Evolutionary conservation across 345 rosid genomes (phyloP), one percentile per base, ranked within the genome.

Genomic region (Luvunga scandens): DNA sequence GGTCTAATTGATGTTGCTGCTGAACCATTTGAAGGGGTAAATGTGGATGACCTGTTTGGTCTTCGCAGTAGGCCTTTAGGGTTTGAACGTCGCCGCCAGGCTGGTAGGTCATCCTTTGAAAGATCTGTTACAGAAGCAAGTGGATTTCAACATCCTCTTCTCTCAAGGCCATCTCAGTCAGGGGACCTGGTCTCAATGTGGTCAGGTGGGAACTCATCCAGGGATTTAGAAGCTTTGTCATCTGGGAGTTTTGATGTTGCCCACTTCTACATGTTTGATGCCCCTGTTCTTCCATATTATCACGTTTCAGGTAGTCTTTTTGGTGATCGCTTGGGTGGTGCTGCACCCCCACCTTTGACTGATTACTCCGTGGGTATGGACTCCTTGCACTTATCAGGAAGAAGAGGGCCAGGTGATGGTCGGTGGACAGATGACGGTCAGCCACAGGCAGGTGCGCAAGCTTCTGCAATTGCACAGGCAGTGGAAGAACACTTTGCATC

Each of bases 381-480:
- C 76, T 91, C 95, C 7, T 80, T 91, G 84, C 92, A 81, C 67
- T 71, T 86, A 63, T 83, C 83, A 18, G 96, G 92, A 31, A 88
- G 96, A 81, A 89, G 99, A 84, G 95, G 95, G 81, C 88, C 87
- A 72, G 90, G 93, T 80, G 93, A 92, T 83, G 91, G 95, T 71
- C 89, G 97, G 77, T 95, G 98, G 98, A 91, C 97, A 80, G 97
- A 95, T 88, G 94, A 91, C 79, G 98, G 99, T 82, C 97, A 89
- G 84, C 97, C 97, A 19, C 99, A 92, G 80, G 89, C 91, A 80
- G 87, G 89, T 82, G 81, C 88, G 67, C 98, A 89, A 79, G 90
- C 95, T 84, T 86, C 96, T 77, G 88, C 90, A 39, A 89, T 95
- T 82, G 97, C 99, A 53, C 95, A 95, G 79, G 91, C 94, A 72